phyloP scores from a whole-genome alignment of 225 moss, liverwort and hornwort genomes.

The Neckera pumila region DNA sequence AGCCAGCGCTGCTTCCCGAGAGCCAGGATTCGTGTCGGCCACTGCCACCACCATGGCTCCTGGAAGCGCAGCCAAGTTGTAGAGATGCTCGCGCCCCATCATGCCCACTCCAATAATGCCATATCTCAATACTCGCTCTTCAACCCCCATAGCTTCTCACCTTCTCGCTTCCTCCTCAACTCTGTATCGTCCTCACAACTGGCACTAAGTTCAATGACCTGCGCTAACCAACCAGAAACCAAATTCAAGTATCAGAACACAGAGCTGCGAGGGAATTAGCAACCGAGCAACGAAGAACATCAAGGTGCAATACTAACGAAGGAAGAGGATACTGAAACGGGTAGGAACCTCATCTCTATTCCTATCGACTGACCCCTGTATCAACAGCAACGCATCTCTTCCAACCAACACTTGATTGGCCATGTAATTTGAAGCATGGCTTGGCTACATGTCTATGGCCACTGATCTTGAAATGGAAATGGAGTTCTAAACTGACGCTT shows the following conservation, averaged over 20 bases:
- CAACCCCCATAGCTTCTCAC: constrained; percentile 1
- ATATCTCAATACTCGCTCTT: constrained; percentile 22
- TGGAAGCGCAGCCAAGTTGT: constrained; percentile 55
- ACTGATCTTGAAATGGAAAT: background rate
- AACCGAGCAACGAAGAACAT: background rate
- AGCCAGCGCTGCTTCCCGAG: constrained; percentile 50
- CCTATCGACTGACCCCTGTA: background rate
- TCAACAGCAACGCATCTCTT: background rate
- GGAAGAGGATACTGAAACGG: background rate
- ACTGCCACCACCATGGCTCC: constrained; percentile 67
- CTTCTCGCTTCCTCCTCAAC: background rate
- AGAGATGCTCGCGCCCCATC: constrained; percentile 86
- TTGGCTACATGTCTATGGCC: background rate
- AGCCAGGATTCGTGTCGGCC: constrained; percentile 55
- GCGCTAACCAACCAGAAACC: background rate
- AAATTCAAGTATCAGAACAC: background rate
- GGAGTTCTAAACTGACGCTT: background rate
- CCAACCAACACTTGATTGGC: background rate
- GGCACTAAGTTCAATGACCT: background rate
- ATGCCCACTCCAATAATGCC: constrained; percentile 83
- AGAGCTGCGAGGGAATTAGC: background rate
- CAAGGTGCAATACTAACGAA: background rate
- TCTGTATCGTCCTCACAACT: background rate
- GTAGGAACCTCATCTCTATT: background rate
- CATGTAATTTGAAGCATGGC: background rate